Percentiles rank a stretch among this genome's conserved stretches.
phyloP scores from a whole-genome alignment of 1,139 yeast genomes.

The Sugiyamaella xylanicola region DNA sequence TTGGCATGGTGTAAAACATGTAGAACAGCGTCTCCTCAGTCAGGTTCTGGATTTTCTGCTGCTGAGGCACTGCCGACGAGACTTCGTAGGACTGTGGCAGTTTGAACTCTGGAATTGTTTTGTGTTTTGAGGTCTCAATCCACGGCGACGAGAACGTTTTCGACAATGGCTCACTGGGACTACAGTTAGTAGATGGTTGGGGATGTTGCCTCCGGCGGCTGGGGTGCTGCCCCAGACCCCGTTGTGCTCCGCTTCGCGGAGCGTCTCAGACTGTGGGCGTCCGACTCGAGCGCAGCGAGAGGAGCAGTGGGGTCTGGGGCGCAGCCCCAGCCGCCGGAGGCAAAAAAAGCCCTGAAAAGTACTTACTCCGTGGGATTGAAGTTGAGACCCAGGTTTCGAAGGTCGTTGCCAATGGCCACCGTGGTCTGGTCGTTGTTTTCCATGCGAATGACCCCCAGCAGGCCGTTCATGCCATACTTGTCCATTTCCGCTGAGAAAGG shows the following conservation, averaged over 20 bases:
- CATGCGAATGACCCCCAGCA: conserved; percentile 67
- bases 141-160: conserved; percentile 88
- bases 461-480: conserved; percentile 71
- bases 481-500: conserved; percentile 35
- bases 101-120: conserved; percentile 80
- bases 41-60: conserved; percentile 70
- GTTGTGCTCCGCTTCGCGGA: not conserved
- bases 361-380: conserved; percentile 45
- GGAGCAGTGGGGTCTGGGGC: not conserved
- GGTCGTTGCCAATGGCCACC: conserved; percentile 83
- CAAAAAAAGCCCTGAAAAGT: not conserved
- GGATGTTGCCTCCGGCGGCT: not conserved
- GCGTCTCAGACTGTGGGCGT: not conserved
- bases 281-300: not conserved
- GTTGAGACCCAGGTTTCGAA: conserved; percentile 72
- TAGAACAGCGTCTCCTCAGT: conserved; percentile 93
- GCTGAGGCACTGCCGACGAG: conserved; percentile 58
- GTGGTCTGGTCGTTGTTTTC: conserved; percentile 66
- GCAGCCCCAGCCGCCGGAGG: not conserved
- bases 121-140: conserved; percentile 87
- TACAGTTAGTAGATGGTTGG: conserved; percentile 27
- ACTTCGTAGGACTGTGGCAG: conserved; percentile 62
- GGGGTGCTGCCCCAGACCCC: not conserved
- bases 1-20: conserved; percentile 90
- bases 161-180: conserved; percentile 52